A percentile compares a stretch with the other conserved stretches of the same genome.
Conservation (phyloP, 2,329 filamentous ascomycete genomes). For the Sclerotinia subarctica region DNA sequence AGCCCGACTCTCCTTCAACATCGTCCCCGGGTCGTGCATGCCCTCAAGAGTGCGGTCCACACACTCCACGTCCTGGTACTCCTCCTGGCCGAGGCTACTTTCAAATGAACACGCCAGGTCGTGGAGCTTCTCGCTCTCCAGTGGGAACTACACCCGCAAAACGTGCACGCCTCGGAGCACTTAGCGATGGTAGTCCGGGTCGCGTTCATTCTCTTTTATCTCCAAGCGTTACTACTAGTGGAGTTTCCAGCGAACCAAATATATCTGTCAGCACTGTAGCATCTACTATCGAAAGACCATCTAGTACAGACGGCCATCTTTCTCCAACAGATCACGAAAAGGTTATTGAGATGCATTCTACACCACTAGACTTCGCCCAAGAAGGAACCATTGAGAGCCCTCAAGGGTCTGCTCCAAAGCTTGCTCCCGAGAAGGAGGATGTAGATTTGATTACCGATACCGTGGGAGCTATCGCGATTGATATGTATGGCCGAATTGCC, state of each 20-base stretch:
- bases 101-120: conserved; percentile 21
- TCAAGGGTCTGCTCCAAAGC: conserved; percentile 19
- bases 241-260: conserved; percentile 27
- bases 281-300: conserved; percentile 16
- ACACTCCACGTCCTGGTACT: conserved; percentile 19
- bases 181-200: conserved; percentile 29
- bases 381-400: conserved; percentile 30
- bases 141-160: conserved; percentile 31
- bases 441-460: conserved; percentile 80
- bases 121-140: conserved; percentile 25
- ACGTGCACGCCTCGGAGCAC: conserved; percentile 29
- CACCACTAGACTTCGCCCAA: conserved; percentile 26
- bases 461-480: conserved; percentile 91
- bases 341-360: conserved; percentile 11
- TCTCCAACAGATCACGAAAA: conserved; percentile 27
- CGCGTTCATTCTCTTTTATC: conserved; percentile 35
- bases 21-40: conserved; percentile 30
- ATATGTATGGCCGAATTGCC: conserved; percentile 80
- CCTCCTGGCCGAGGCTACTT: conserved; percentile 12
- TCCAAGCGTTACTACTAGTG: conserved; percentile 24
- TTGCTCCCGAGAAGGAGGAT: conserved; percentile 20
- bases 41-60: conserved; percentile 21
- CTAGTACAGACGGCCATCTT: conserved; percentile 32
- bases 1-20: conserved; percentile 53
- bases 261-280: conserved; percentile 24